Base-by-base conservation (phyloP, 202 grass and related monocot genomes). In the Bolboschoenoplectus hybrid region DNA sequence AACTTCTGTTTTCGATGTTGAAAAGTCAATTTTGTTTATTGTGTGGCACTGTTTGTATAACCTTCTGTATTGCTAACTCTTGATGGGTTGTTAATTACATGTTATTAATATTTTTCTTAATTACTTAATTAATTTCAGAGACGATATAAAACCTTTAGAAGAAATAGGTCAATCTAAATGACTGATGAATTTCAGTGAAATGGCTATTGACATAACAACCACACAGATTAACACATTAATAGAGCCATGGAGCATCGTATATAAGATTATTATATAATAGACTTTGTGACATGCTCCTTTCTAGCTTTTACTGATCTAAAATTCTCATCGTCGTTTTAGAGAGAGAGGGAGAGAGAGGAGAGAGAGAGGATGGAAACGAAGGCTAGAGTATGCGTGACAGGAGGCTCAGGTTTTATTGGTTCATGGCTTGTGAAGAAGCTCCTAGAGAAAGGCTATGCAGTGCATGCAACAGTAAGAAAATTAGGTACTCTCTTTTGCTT, bases 341-440 rank as follows among this genome's bases (percentile, higher is more conserved):
- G 85, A 87, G 88, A 81, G n/a, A n/a, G n/a, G n/a, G n/a, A n/a
- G n/a, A n/a, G n/a, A n/a, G n/a, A n/a, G n/a, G n/a, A n/a, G n/a
- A n/a, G 34, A 11, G 7, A 2, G 0, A 44, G 6, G 82, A 69
- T 63, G 46, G 19, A 75, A 71, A 85, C 5, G 44, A 85, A 40
- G 19, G 38, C 57, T 56, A 85, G n/a, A 88, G 89, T 89, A 62
- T 91, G 92, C 57, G 92, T 91, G 36, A 87, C 89, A 60, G 92
- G 89, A 55, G 92, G 67, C 5, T 65, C 67, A 47, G 89, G 92
- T 16, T 91, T 79, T 66, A 88, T 94, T 3, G 89, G 67, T 6
- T 90, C 88, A 26, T 94, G 85, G 79, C 89, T 94, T 58, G 74
- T 94, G 14, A 83, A 50, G 81, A 94, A 94, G 74, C 89, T 94